Evolutionary conservation across 2,329 filamentous ascomycete species (phyloP), one percentile per base, ranked within the genome.

Genomic region (Fusarium sororula): DNA sequence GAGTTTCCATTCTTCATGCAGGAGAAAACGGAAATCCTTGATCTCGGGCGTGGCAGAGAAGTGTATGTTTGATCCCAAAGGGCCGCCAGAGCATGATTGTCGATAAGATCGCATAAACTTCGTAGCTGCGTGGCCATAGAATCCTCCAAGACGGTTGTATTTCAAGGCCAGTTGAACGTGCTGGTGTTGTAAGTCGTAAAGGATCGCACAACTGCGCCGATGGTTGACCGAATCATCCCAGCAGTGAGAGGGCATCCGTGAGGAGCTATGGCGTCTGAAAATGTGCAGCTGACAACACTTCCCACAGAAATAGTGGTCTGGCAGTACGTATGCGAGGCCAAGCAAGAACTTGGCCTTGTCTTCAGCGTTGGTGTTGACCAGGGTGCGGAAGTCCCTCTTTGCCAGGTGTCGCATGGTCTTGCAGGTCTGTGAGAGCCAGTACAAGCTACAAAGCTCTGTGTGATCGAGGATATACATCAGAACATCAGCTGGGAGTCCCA

Each of bases 81-180:
- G 8, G 28, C 6, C 8, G 7, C 6, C 0, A 3, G 4, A 51
- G 7, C 0, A 2, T 37, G 17, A 15, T 26, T 15, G 0, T 3
- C 15, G 6, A 32, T 51, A 26, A 20, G 32, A 6, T 3, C 24
- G 30, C 3, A 37, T 53, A 5, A 30, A 30, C 30, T 30, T 30
- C 30, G 30, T 11, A 30, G 30, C 30, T 30, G 30, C 30, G 12
- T 30, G 12, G 12, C 11, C 30, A 30, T 30, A 26, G 2, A 8
- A 17, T 12, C 2, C 50, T 13, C 50, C 50, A 38, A 54, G n/a
- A 8, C n/a, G 32, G 50, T 26, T 22, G 12, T 26, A 38, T 54
- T 54, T 54, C 22, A 54, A 18, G 3, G 32, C 50, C 24, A 54
- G 13, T 38, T 54, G 50, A 54, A 54, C 6, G 18, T 54, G n/a